These are phyloP conservation scores for Phialophora expanda DNA, from an alignment of 2,329 filamentous ascomycete genomes.

Conservation along the genomic window DNA sequence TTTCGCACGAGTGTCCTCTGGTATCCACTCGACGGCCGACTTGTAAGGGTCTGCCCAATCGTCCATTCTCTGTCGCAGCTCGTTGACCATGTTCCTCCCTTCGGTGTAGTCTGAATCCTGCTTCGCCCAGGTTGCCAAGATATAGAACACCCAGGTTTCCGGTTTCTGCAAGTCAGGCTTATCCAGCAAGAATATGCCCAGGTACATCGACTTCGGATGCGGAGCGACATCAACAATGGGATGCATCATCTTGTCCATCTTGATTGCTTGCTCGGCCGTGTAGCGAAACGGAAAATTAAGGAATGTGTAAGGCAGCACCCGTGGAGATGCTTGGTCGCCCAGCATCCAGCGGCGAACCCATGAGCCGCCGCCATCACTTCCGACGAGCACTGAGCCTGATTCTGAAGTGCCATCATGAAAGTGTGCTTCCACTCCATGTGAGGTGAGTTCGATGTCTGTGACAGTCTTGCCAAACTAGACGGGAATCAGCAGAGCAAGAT, in stretches of 20 bases:
- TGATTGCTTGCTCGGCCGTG: constrained; percentile 34
- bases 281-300: constrained; percentile 34
- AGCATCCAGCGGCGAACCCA: constrained; percentile 33
- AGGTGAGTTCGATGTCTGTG: constrained; percentile 27
- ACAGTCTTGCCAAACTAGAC: constrained; percentile 32
- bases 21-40: constrained; percentile 34
- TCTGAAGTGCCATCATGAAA: constrained; percentile 37
- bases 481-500: background rate
- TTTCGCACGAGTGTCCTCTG: constrained; percentile 35
- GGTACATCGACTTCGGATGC: constrained; percentile 37
- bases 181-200: constrained; percentile 36
- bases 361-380: constrained; percentile 38
- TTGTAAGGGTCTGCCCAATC: constrained; percentile 35
- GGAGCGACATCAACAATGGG: constrained; percentile 38
- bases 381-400: constrained; percentile 36
- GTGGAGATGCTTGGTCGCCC: constrained; percentile 28
- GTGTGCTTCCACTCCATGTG: constrained; percentile 30
- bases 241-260: constrained; percentile 38
- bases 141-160: constrained; percentile 37
- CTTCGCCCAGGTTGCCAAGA: constrained; percentile 34
- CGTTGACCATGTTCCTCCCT: constrained; percentile 35
- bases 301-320: constrained; percentile 29
- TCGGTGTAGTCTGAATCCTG: constrained; percentile 9
- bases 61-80: constrained; percentile 36
- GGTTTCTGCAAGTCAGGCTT: constrained; percentile 35